Base-by-base conservation (phyloP, 1,284 basidiomycete genomes). In the Polyporus tsugae region DNA sequence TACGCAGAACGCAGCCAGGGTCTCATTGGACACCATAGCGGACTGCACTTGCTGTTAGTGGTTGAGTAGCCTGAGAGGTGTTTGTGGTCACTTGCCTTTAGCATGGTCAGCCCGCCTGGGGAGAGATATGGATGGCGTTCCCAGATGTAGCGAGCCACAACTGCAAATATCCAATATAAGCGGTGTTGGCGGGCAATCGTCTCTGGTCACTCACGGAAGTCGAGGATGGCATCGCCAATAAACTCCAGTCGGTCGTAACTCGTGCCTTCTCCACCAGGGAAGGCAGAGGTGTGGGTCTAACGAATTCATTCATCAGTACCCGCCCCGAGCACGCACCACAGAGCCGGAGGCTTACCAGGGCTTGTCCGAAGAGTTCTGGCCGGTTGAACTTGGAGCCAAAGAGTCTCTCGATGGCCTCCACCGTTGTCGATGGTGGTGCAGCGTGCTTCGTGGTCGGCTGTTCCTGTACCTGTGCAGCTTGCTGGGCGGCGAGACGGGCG, bases 191-290 rank as follows among this genome's bases (percentile, higher is more conserved):
- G 38, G 2, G 10, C 10, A 29, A 13, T 15, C 2, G 22, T n/a
- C 39, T 3, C 15, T 42, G 49, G 39, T 2, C 9, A 80, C 91
- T 71, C 74, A 94, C 93, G 79, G 71, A 93, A 92, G 77, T 95
- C 93, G 42, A 95, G 84, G 57, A 95, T 87, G 3, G 91, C 91
- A 79, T 95, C 94, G 11, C 94, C 94, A 58, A 95, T 82, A 76
- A 94, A 95, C 77, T 95, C 93, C 33, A 95, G 82, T 61, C 92
- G 83, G 75, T 95, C 91, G 73, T 91, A 92, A 42, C 85, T 86
- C 17, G 83, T 86, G 60, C 84, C 81, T 65, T 88, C 85, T 60
- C 82, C 82, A 4, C 84, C 85, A 72, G 86, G 65, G 29, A 66
- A 84, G 58, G 86, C 81, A 0, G 90, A 91, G 4, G 85, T 80